These are phyloP conservation scores for Chlorophyllum brunneum DNA, from an alignment of 768 basidiomycete species.

Conservation along the genomic window DNA sequence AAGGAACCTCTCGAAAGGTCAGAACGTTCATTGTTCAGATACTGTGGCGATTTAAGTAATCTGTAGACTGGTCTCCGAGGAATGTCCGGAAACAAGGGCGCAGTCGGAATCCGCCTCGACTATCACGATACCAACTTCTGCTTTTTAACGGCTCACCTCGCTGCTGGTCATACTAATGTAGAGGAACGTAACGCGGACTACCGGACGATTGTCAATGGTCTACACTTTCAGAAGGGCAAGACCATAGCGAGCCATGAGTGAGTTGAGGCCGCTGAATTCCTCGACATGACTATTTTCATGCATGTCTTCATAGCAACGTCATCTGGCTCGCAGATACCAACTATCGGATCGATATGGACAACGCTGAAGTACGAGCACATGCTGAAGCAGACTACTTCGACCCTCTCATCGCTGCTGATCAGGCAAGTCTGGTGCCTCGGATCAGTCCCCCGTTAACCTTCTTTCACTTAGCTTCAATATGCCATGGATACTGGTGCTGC, in stretches of 20 bases:
- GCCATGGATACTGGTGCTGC: slow-evolving; percentile 70
- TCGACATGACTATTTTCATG: neutral
- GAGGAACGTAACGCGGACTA: slow-evolving; percentile 93
- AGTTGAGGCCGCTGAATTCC: slow-evolving; percentile 21
- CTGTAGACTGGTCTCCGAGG: slow-evolving; percentile 80
- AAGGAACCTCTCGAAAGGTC: slow-evolving; percentile 89
- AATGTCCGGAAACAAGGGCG: slow-evolving; percentile 97
- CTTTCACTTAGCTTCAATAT: slow-evolving; percentile 53
- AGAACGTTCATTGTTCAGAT: neutral
- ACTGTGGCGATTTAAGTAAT: neutral
- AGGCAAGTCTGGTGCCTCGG: slow-evolving; percentile 48
- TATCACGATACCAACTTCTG: slow-evolving; percentile 91
- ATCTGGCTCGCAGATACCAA: slow-evolving; percentile 96
- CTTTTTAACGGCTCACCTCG: slow-evolving; percentile 93
- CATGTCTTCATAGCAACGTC: slow-evolving; percentile 58
- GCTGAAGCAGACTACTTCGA: slow-evolving; percentile 67
- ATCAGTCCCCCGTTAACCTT: slow-evolving; percentile 3
- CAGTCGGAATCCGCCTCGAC: slow-evolving; percentile 89
- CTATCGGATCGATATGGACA: slow-evolving; percentile 87
- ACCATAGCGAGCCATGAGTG: slow-evolving; percentile 89
- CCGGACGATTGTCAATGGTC: slow-evolving; percentile 73
- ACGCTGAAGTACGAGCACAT: slow-evolving; percentile 70
- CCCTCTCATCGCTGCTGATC: slow-evolving; percentile 76
- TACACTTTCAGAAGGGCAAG: slow-evolving; percentile 89
- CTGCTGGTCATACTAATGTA: slow-evolving; percentile 90